These are phyloP conservation scores for Aspergillus felis DNA, from an alignment of 2,329 filamentous ascomycete genomes.

Conservation along the genomic window DNA sequence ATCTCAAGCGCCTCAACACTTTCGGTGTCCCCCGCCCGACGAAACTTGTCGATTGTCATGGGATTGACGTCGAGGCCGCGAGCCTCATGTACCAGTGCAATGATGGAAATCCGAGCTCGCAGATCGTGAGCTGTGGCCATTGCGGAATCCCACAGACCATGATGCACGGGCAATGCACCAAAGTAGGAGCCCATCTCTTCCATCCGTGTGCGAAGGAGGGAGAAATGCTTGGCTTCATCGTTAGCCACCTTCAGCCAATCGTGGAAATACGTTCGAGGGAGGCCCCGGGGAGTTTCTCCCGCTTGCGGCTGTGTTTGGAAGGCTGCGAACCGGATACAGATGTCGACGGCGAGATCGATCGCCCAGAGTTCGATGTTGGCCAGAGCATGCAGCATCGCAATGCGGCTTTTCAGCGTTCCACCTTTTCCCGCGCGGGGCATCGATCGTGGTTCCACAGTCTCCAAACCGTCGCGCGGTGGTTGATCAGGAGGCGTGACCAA, in stretches of 20 bases:
- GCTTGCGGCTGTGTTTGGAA: conserved; percentile 34
- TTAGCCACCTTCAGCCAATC: conserved; percentile 49
- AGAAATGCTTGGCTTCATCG: conserved; percentile 49
- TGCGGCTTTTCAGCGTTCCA: conserved; percentile 43
- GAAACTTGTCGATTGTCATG: conserved; percentile 47
- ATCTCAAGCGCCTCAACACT: conserved; percentile 42
- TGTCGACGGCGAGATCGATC: conserved; percentile 47
- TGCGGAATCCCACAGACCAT: conserved; percentile 46
- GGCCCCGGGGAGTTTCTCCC: conserved; percentile 15
- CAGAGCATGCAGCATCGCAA: conserved; percentile 46
- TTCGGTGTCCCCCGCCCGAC: conserved; percentile 37
- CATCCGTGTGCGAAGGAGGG: conserved; percentile 42
- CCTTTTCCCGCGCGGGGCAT: conserved; percentile 42
- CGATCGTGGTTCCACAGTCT: conserved; percentile 35
- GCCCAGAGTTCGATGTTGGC: conserved; percentile 49
- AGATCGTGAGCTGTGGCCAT: conserved; percentile 42
- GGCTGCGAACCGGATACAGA: conserved; percentile 44
- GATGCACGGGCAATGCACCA: conserved; percentile 45
- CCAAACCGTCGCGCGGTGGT: conserved; percentile 41
- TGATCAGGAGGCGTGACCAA: conserved; percentile 35
- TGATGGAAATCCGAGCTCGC: conserved; percentile 45
- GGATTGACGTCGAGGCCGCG: conserved; percentile 47
- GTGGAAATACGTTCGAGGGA: conserved; percentile 46
- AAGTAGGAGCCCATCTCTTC: conserved; percentile 46
- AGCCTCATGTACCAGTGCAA: conserved; percentile 48